Evolutionary conservation across 345 rosid species (phyloP).

Genomic region (Aquilaria sinensis): DNA sequence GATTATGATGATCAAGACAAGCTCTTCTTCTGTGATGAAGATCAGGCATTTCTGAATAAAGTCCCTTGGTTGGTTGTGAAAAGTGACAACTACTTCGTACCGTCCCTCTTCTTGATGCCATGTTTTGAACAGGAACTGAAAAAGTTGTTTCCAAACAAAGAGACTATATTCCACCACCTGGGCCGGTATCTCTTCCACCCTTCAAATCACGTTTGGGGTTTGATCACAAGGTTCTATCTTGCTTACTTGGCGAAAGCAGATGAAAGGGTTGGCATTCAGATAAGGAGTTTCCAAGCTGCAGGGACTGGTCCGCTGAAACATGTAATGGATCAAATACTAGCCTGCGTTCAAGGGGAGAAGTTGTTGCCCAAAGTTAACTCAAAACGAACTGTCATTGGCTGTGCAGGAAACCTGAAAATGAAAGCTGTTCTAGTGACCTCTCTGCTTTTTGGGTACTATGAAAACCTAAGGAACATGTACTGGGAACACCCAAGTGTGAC

Average conservation of each 20-base stretch:
- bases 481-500: constrained; percentile 58
- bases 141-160: constrained; percentile 47
- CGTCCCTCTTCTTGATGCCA: constrained; percentile 59
- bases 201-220: constrained; percentile 60
- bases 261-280: constrained; percentile 62
- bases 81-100: constrained; percentile 62
- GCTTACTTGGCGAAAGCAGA: constrained; percentile 62
- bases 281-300: constrained; percentile 42
- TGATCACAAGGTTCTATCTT: constrained; percentile 50
- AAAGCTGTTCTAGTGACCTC: constrained; percentile 60
- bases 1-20: constrained; percentile 60
- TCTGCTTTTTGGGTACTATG: constrained; percentile 46
- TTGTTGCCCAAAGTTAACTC: constrained; percentile 40
- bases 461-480: constrained; percentile 41
- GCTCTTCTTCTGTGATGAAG: constrained; percentile 58
- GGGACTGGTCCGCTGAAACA: constrained; percentile 35
- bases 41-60: constrained; percentile 29
- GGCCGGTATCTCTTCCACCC: constrained; percentile 74
- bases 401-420: constrained; percentile 22
- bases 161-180: constrained; percentile 52
- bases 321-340: constrained; percentile 50
- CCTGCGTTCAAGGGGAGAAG: constrained; percentile 39
- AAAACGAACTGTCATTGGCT: constrained; percentile 10
- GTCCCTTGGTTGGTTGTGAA: constrained; percentile 70
- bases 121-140: constrained; percentile 37